phyloP scores from a whole-genome alignment of 352 stramenopile genomes.

The Thalassiosira livingstoniorum region DNA sequence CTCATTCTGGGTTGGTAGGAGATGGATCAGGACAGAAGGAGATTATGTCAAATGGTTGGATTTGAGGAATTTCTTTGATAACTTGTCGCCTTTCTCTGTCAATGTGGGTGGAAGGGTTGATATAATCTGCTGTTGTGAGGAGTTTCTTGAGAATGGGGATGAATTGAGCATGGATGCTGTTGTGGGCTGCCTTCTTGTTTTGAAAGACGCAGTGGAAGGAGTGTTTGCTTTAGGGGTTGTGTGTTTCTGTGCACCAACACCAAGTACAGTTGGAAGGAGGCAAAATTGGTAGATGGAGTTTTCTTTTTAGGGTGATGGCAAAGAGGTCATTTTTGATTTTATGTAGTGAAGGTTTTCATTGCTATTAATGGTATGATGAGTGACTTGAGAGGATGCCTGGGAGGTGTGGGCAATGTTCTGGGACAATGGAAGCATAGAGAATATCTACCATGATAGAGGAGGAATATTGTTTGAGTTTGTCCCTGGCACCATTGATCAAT shows the following conservation, averaged over 20 bases:
- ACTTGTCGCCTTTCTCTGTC: background rate
- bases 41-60: background rate
- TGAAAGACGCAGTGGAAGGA: background rate
- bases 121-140: background rate
- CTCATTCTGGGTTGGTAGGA: background rate
- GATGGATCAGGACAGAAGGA: background rate
- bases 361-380: background rate
- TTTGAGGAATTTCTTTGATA: background rate
- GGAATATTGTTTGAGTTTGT: too few species aligned
- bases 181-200: slow-evolving; percentile 13
- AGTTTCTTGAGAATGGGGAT: background rate
- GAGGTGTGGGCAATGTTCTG: background rate
- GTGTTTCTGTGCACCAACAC: background rate
- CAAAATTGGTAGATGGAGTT: slow-evolving; percentile 20
- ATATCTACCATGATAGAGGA: too few species aligned
- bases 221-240: slow-evolving; percentile 11
- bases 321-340: background rate
- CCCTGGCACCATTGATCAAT: too few species aligned
- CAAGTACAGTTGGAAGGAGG: background rate
- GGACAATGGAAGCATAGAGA: too few species aligned
- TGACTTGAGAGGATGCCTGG: background rate
- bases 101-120: background rate
- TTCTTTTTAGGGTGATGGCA: background rate
- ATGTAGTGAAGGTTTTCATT: background rate
- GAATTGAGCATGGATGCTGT: background rate